Conservation (phyloP, 805 yeast genomes). For the Sungouiozyma intestinalis region DNA sequence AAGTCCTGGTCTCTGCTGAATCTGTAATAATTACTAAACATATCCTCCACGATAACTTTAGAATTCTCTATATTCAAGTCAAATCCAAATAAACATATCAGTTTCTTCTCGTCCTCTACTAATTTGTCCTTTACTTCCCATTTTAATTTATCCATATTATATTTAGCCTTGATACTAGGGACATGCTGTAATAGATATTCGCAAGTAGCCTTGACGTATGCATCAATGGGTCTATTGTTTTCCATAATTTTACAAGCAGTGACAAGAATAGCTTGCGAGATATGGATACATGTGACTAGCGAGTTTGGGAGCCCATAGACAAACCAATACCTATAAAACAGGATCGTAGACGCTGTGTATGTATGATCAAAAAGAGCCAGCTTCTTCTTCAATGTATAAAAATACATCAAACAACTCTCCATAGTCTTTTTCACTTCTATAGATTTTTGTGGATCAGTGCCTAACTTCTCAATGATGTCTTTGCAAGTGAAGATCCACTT, state of each 20-base stretch:
- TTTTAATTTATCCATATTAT: conserved; percentile 27
- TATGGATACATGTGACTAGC: conserved; percentile 22
- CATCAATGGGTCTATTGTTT: conserved; percentile 29
- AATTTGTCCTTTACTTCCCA: conserved; percentile 30
- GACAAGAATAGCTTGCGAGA: conserved; percentile 27
- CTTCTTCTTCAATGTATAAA: conserved; percentile 27
- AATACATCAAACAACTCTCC: conserved; percentile 28
- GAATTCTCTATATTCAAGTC: conserved; percentile 28
- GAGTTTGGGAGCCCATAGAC: conserved; percentile 22
- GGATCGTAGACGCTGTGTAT: conserved; percentile 27
- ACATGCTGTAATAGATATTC: conserved; percentile 19
- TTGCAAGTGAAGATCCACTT: conserved; percentile 23
- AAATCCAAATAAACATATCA: conserved; percentile 26
- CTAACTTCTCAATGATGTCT: conserved; percentile 24
- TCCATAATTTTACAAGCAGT: conserved; percentile 30
- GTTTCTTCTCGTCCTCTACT: conserved; percentile 24
- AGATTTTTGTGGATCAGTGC: conserved; percentile 11
- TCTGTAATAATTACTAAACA: conserved; percentile 26
- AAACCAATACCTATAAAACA: conserved; percentile 29
- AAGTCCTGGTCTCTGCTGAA: conserved; percentile 22
- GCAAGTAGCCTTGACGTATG: conserved; percentile 26
- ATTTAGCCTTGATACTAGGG: conserved; percentile 13
- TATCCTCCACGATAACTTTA: conserved; percentile 27
- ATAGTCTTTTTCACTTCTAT: conserved; percentile 22
- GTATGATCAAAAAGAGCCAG: conserved; percentile 28